A percentile compares a stretch with the other conserved stretches of the same genome.
phyloP scores from a whole-genome alignment of 345 rosid genomes.

The Syzygium jambos region DNA sequence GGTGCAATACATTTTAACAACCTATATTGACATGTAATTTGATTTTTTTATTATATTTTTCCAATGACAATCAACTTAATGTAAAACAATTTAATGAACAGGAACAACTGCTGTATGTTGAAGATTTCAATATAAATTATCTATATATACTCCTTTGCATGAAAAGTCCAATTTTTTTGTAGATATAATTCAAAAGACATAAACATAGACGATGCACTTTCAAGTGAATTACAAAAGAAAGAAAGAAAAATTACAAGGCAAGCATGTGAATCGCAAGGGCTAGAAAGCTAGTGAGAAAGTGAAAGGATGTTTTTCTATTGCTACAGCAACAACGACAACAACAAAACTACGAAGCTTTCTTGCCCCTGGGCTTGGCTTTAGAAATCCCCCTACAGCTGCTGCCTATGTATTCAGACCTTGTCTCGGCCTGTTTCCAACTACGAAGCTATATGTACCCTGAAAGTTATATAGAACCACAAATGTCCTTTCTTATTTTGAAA shows the following conservation, averaged over 20 bases:
- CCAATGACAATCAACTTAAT: not conserved
- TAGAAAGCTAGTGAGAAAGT: not conserved
- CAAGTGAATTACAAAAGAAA: not conserved
- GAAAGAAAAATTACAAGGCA: not conserved
- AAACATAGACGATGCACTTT: not conserved
- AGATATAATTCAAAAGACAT: not conserved
- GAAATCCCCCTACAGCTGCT: not conserved
- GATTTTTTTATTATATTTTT: not conserved
- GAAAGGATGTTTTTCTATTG: not conserved
- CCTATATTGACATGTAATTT: not conserved
- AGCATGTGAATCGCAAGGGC: not conserved
- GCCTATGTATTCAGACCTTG: not conserved
- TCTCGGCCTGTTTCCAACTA: not conserved
- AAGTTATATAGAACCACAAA: not conserved
- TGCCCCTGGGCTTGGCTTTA: not conserved
- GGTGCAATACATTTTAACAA: not conserved
- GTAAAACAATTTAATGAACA: not conserved
- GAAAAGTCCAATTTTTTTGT: rapidly evolving
- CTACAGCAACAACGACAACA: not conserved
- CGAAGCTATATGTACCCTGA: not conserved
- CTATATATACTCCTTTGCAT: not conserved
- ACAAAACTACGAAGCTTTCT: not conserved
- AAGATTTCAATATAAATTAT: not conserved
- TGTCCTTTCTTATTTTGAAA: not conserved
- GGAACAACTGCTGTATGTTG: not conserved